These are phyloP conservation scores for Lentinula sp. DNA, from an alignment of 768 basidiomycete species.

Conservation along the genomic window DNA sequence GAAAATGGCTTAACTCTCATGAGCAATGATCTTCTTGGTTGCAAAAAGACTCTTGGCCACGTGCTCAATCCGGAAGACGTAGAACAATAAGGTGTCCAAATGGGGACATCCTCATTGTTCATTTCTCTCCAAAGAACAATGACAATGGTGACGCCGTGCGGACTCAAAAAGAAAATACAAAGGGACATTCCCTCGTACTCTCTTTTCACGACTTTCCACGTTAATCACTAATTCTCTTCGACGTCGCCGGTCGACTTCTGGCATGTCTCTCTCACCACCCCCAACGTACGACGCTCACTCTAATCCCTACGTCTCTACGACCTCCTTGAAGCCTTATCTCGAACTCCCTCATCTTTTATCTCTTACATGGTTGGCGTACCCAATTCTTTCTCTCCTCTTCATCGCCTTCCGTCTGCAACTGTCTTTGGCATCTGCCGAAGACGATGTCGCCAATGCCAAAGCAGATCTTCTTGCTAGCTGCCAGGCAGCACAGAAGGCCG, in stretches of 20 bases:
- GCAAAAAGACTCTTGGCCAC: too few relatives aligned
- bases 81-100: constrained; percentile 4
- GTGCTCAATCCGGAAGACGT: too few relatives aligned
- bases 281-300: constrained; percentile 53
- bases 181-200: constrained; percentile 12
- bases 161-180: not conserved
- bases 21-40: too few relatives aligned
- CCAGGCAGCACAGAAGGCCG: constrained; percentile 77
- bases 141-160: not conserved
- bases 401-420: constrained; percentile 78
- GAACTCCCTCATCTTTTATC: constrained; percentile 78
- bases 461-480: constrained; percentile 76
- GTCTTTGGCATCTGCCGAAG: constrained; percentile 64
- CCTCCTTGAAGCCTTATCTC: constrained; percentile 71
- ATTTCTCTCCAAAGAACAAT: not conserved
- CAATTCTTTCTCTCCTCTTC: constrained; percentile 83
- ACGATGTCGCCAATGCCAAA: constrained; percentile 65
- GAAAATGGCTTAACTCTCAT: too few relatives aligned
- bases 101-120: not conserved
- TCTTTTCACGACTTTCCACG: constrained; percentile 9
- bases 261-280: constrained; percentile 34
- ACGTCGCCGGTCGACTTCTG: constrained; percentile 46
- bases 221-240: constrained; percentile 7
- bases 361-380: constrained; percentile 87
- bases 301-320: constrained; percentile 15